Evolutionary conservation across 352 stramenopile species (phyloP).

Genomic region (Pythium periplocum): DNA sequence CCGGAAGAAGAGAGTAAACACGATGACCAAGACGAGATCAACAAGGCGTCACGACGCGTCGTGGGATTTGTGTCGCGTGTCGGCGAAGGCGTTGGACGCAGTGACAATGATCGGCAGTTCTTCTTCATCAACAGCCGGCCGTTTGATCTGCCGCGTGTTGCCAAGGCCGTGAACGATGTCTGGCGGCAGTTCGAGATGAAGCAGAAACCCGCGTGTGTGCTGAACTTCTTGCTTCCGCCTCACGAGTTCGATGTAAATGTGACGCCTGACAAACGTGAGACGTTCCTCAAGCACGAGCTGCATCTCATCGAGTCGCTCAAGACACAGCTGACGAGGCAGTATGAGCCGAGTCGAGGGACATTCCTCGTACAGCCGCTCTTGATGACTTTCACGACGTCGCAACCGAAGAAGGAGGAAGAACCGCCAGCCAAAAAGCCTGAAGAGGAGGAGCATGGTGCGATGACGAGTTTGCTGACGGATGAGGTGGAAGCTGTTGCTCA

Average conservation of each 20-base stretch:
- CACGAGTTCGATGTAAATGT: conserved; percentile 96
- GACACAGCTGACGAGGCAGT: conserved; percentile 43
- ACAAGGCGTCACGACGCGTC: conserved; percentile 26
- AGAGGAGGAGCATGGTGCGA: too few relatives aligned
- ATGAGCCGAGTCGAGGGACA: conserved; percentile 53
- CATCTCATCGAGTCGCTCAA: conserved; percentile 61
- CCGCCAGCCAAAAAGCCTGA: too few relatives aligned
- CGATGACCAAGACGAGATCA: conserved; percentile 15
- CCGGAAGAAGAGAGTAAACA: conserved; percentile 8
- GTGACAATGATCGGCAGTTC: conserved; percentile 92
- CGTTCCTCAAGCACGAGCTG: conserved; percentile 76
- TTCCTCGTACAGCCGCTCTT: conserved; percentile 61
- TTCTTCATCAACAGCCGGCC: conserved; percentile 96
- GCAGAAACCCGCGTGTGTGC: conserved; percentile 92
- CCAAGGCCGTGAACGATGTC: conserved; percentile 81
- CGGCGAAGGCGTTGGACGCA: conserved; percentile 58
- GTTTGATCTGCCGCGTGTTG: conserved; percentile 90
- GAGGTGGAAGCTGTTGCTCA: too few relatives aligned
- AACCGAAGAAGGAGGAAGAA: too few relatives aligned
- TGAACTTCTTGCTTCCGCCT: conserved; percentile 88
- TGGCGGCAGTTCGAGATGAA: conserved; percentile 91
- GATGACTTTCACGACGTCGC: conserved; percentile 22
- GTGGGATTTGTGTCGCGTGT: conserved; percentile 70
- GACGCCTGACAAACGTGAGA: conserved; percentile 96
- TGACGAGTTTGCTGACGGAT: too few relatives aligned